phyloP scores from a whole-genome alignment of 2,329 filamentous ascomycete genomes.

The Septoria petroselini region DNA sequence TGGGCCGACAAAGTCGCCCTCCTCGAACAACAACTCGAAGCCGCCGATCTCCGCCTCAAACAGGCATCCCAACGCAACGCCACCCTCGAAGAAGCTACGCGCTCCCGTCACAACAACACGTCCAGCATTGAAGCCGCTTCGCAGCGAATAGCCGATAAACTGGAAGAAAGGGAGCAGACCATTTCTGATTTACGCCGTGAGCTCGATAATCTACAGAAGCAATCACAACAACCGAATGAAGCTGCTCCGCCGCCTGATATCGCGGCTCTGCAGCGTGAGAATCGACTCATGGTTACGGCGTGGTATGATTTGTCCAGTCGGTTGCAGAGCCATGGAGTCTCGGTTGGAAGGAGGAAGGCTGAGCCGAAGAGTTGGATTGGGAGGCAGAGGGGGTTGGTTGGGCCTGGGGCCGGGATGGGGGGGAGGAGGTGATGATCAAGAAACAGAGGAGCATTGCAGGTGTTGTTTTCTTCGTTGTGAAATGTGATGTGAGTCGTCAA shows the following conservation, averaged over 20 bases:
- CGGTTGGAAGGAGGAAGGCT: slow-evolving; percentile 71
- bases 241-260: slow-evolving; percentile 45
- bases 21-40: slow-evolving; percentile 36
- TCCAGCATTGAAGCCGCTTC: slow-evolving; percentile 24
- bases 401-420: slow-evolving; percentile 24
- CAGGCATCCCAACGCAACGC: slow-evolving; percentile 35
- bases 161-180: slow-evolving; percentile 31
- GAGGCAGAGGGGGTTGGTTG: slow-evolving; percentile 63
- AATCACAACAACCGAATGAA: slow-evolving; percentile 21
- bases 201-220: slow-evolving; percentile 29
- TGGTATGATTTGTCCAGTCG: slow-evolving; percentile 80
- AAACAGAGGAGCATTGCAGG: no score
- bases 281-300: slow-evolving; percentile 73
- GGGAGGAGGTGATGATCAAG: slow-evolving; percentile 1
- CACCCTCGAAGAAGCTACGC: slow-evolving; percentile 31
- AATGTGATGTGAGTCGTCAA: no score
- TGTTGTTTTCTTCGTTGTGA: no score
- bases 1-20: slow-evolving; percentile 34
- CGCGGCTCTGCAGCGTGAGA: slow-evolving; percentile 72
- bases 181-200: slow-evolving; percentile 34
- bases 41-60: slow-evolving; percentile 35
- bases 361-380: slow-evolving; percentile 78
- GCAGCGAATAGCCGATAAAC: no score
- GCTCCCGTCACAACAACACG: slow-evolving; percentile 15
- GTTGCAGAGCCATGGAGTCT: slow-evolving; percentile 78